phyloP scores from a whole-genome alignment of 106 monocot species.

The Dendrobium chrysotoxum region DNA sequence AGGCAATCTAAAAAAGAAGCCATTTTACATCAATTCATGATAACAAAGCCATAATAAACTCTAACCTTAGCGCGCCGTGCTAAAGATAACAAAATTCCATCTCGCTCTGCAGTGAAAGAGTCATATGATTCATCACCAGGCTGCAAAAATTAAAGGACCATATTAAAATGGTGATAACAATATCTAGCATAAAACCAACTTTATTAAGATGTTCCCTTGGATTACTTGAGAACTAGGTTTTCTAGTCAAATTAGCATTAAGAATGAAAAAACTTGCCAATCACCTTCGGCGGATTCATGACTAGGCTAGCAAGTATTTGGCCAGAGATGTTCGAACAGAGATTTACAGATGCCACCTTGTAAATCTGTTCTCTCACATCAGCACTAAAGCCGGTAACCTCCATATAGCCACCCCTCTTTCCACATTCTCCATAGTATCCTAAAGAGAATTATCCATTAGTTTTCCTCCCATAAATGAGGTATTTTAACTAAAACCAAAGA shows the following conservation, averaged over 20 bases:
- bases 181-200: slow-evolving; percentile 1
- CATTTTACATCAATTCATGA: neutral
- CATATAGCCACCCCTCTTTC: slow-evolving; percentile 97
- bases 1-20: neutral
- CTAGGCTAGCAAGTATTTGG: slow-evolving; percentile 88
- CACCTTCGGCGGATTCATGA: slow-evolving; percentile 99
- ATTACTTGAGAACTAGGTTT: neutral
- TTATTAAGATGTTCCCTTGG: neutral
- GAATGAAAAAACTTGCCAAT: neutral
- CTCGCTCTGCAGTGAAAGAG: slow-evolving; percentile 52
- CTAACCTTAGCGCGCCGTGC: slow-evolving; percentile 84
- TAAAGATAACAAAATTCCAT: slow-evolving; percentile 74
- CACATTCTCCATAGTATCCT: slow-evolving; percentile 98
- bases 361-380: slow-evolving; percentile 87
- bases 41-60: slow-evolving; percentile 4
- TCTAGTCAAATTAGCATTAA: neutral
- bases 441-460: slow-evolving; percentile 1
- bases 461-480: neutral
- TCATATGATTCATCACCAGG: slow-evolving; percentile 85
- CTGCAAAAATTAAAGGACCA: slow-evolving; percentile 26
- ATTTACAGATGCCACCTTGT: slow-evolving; percentile 96
- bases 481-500: neutral
- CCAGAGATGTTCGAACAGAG: slow-evolving; percentile 94
- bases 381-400: slow-evolving; percentile 81
- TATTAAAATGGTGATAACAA: neutral